Evolutionary conservation across 148 eudicot species (phyloP), one percentile per base, ranked within the genome.

Genomic region (Rhododendron vialii): DNA sequence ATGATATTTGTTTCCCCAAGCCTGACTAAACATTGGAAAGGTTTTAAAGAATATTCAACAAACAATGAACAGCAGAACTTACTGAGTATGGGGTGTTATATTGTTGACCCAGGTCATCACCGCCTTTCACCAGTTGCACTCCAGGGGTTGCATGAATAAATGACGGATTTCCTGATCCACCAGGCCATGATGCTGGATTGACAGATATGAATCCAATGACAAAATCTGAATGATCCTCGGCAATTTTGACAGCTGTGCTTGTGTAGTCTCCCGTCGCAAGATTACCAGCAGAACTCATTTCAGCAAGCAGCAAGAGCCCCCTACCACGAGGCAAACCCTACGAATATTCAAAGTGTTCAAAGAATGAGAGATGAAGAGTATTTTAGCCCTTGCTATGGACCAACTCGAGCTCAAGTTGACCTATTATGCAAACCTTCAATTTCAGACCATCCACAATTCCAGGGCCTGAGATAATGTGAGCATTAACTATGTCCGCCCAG

Each of bases 251-350:
- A 33, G 99, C 99, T 83, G 96, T 95, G 84, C 98, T 95, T 85
- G 99, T 95, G 90, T 97, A 97, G 55, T 95, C 99, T 81, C 99
- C 99, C 78, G 88, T 97, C 83, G 99, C 98, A 86, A 97, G 93
- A 87, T 94, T 97, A 88, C 99, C 99, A 53, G 96, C 92, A 79
- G 99, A 97, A 89, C 99, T 97, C 99, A 97, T 97, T 87, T 97
- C 99, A 84, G 99, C 98, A 86, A 95, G 94, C 88, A 96, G 85
- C 93, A 96, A 90, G 69, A 95, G 90, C 36, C 97, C 98, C 90
- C 96, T 92, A 71, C 99, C 99, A 53, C 87, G 95, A 78, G 99
- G 94, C 88, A 96, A 88, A 83, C 99, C 98, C 99, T 96, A 85
- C 26, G 61, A 36, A 50, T 7, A 67, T 57, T 67, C 57, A 1